phyloP scores from a whole-genome alignment of 805 yeast genomes.

The Jamesozyma hellenica region DNA sequence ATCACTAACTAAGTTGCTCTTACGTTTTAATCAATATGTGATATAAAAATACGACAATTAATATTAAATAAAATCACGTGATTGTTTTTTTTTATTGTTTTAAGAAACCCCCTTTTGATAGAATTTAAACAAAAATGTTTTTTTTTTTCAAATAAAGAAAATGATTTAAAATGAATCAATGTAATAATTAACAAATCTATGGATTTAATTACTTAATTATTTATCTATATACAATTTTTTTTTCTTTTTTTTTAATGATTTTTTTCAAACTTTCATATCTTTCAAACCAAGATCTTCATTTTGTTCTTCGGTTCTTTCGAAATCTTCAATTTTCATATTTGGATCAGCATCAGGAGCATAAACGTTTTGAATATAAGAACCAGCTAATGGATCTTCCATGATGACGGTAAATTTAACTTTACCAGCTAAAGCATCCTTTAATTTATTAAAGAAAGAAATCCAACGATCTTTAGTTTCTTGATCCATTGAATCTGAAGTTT shows the following conservation, averaged over 20 bases:
- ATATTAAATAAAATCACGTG: too few species aligned
- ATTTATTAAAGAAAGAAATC: slow-evolving; percentile 62
- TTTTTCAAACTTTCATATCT: slow-evolving; percentile 29
- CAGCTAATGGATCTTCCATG: slow-evolving; percentile 92
- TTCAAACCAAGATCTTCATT: slow-evolving; percentile 84
- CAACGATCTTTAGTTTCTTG: slow-evolving; percentile 67
- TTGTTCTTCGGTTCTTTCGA: slow-evolving; percentile 78
- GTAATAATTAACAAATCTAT: too few species aligned
- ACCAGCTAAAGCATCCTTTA: slow-evolving; percentile 75
- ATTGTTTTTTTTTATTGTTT: too few species aligned
- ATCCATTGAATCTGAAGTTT: slow-evolving; percentile 89
- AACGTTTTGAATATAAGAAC: slow-evolving; percentile 93
- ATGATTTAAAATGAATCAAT: too few species aligned
- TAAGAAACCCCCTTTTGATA: too few species aligned
- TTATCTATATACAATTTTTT: too few species aligned
- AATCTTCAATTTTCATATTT: slow-evolving; percentile 83
- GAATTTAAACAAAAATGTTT: too few species aligned
- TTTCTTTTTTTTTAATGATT: neutral
- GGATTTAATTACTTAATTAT: too few species aligned
- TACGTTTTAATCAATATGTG: too few species aligned
- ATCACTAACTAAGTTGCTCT: too few species aligned
- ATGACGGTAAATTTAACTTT: slow-evolving; percentile 69
- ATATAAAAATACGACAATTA: too few species aligned
- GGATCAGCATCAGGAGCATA: slow-evolving; percentile 98
- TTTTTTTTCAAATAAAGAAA: too few species aligned